These are phyloP conservation scores for Trematosphaeria pertusa DNA, from an alignment of 2,329 filamentous ascomycete species.

Conservation along the genomic window DNA sequence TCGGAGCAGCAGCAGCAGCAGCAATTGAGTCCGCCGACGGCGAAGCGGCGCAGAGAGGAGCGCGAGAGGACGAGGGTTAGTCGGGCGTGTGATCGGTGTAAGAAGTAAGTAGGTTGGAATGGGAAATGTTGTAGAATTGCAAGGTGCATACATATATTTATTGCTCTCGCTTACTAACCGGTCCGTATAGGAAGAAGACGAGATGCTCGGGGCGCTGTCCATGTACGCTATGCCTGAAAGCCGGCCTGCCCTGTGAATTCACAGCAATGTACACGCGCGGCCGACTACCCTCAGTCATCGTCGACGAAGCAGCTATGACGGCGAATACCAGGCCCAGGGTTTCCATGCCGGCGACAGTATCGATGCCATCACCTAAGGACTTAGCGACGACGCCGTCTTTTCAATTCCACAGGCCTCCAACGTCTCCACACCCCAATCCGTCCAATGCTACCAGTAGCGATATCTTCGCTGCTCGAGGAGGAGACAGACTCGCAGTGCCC, in stretches of 20 bases:
- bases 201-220: conserved; percentile 47
- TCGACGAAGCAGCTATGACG: conserved; percentile 39
- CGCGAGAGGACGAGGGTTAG: conserved; percentile 53
- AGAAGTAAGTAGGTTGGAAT: conserved; percentile 47
- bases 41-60: conserved; percentile 43
- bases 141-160: background rate
- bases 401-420: conserved; percentile 24
- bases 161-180: conserved; percentile 17
- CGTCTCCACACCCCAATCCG: conserved; percentile 23
- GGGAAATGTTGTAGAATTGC: background rate
- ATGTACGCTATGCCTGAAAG: conserved; percentile 40
- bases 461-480: conserved; percentile 19
- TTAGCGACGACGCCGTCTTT: conserved; percentile 20
- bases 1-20: conserved; percentile 11
- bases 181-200: conserved; percentile 41
- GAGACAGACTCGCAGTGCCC: conserved; percentile 21
- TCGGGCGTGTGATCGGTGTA: conserved; percentile 58
- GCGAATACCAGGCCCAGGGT: conserved; percentile 22
- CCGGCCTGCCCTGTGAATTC: conserved; percentile 54
- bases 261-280: conserved; percentile 59
- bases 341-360: conserved; percentile 20
- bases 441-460: conserved; percentile 11
- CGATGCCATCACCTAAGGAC: conserved; percentile 14
- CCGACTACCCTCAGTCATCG: conserved; percentile 50
- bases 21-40: conserved; percentile 29